Conservation (phyloP, 176 grass and related monocot genomes). For the Zoysia pacifica region DNA sequence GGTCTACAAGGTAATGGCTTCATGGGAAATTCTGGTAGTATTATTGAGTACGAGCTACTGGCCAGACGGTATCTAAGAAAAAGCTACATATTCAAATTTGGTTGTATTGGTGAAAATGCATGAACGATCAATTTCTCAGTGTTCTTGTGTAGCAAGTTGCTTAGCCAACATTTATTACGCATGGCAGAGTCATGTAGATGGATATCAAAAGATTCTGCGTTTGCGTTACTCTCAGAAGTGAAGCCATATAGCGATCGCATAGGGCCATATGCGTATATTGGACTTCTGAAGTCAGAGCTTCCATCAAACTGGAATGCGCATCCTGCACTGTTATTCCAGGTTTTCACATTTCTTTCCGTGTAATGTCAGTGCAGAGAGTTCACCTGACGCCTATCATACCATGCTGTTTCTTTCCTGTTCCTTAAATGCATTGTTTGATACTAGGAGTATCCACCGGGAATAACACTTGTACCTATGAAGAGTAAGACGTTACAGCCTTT, state of each 20-base stretch:
- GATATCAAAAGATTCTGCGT: slow-evolving; percentile 62
- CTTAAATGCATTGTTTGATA: slow-evolving; percentile 29
- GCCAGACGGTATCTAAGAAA: background rate
- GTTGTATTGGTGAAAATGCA: background rate
- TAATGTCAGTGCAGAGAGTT: background rate
- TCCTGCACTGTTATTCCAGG: slow-evolving; percentile 63
- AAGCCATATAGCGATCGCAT: slow-evolving; percentile 54
- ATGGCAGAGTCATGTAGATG: slow-evolving; percentile 71
- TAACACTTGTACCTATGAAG: slow-evolving; percentile 91
- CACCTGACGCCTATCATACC: no score
- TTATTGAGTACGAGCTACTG: background rate
- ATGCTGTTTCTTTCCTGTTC: background rate
- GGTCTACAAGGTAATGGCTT: slow-evolving; percentile 48
- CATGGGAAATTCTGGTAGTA: background rate
- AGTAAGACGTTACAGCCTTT: slow-evolving; percentile 79
- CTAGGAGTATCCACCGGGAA: slow-evolving; percentile 92
- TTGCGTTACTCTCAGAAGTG: slow-evolving; percentile 47
- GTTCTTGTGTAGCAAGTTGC: background rate
- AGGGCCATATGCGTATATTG: slow-evolving; percentile 56
- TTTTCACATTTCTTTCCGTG: slow-evolving; percentile 23
- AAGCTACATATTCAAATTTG: background rate
- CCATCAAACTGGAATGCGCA: slow-evolving; percentile 23
- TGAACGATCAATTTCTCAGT: background rate
- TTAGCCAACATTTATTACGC: background rate
- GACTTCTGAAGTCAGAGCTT: slow-evolving; percentile 41